phyloP scores from a whole-genome alignment of 208 protist species.

The Leishmania martiniquensis region DNA sequence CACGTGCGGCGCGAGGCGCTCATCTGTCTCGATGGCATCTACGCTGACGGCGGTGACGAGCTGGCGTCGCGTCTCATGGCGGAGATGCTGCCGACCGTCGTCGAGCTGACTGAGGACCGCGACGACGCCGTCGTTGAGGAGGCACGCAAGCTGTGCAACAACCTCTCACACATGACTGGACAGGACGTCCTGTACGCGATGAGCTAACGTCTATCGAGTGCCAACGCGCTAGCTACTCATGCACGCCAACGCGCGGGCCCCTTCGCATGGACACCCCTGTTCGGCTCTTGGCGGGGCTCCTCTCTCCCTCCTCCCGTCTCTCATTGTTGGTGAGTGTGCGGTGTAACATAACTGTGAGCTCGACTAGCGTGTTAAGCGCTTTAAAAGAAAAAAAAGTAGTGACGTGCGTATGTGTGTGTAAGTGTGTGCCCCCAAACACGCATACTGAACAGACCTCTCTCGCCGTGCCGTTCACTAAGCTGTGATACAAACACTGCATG shows the following conservation, averaged over 20 bases:
- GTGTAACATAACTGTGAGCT: conserved; percentile 9
- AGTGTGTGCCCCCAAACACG: too few species aligned
- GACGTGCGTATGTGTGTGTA: too few species aligned
- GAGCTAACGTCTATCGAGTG: conserved; percentile 31
- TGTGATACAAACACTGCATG: background rate
- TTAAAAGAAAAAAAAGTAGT: too few species aligned
- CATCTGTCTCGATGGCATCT: conserved; percentile 77
- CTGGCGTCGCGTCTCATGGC: conserved; percentile 88
- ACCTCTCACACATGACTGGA: conserved; percentile 87
- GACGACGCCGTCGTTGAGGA: conserved; percentile 84
- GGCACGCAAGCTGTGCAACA: conserved; percentile 77
- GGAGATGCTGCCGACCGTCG: conserved; percentile 88
- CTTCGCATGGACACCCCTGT: background rate
- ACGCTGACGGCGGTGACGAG: conserved; percentile 91
- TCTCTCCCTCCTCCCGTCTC: background rate
- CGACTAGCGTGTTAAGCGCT: conserved; percentile 2
- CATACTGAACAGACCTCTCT: background rate
- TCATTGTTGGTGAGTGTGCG: background rate
- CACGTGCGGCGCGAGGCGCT: conserved; percentile 74
- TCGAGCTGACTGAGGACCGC: conserved; percentile 88
- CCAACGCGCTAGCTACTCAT: background rate
- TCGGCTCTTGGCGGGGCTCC: background rate
- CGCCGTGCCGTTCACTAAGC: background rate
- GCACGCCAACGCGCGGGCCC: background rate
- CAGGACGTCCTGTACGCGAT: conserved; percentile 92